These are phyloP conservation scores for Phytophthora europaea DNA, from an alignment of 352 stramenopile genomes.

Conservation along the genomic window DNA sequence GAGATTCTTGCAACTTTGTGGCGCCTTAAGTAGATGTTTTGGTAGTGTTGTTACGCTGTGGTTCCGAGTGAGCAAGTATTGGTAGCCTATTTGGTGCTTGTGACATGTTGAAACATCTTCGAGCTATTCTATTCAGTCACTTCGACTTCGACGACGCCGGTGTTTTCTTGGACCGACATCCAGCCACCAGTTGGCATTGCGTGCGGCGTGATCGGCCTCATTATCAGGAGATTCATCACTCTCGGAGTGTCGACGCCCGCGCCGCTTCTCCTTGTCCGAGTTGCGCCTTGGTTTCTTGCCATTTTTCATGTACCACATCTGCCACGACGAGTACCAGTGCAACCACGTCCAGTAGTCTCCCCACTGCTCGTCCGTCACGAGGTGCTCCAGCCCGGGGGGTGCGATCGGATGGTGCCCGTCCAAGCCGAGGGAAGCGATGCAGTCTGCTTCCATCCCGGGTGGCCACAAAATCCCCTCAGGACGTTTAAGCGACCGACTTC, in stretches of 20 bases:
- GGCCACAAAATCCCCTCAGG: conserved; percentile 53
- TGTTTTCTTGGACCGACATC: conserved; percentile 20
- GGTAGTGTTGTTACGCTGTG: background rate
- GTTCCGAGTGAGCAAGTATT: background rate
- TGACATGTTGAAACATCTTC: background rate
- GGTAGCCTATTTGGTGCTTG: background rate
- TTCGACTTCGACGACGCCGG: conserved; percentile 14
- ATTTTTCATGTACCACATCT: conserved; percentile 70
- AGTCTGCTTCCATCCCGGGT: conserved; percentile 58
- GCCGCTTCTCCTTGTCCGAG: conserved; percentile 20
- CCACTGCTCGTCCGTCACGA: conserved; percentile 65
- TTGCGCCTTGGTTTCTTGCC: conserved; percentile 37
- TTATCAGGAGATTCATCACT: background rate
- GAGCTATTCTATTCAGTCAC: conserved; percentile 1
- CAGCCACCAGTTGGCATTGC: conserved; percentile 41
- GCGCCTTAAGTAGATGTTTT: too few species aligned
- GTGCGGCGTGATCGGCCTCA: background rate
- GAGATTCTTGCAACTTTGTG: background rate
- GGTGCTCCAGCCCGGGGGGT: conserved; percentile 59
- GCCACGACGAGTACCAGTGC: conserved; percentile 77
- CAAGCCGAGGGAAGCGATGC: conserved; percentile 33
- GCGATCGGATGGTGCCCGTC: conserved; percentile 45
- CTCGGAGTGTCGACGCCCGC: background rate
- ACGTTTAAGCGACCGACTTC: background rate
- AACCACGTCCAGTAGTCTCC: conserved; percentile 74